A percentile compares a stretch with the other conserved stretches of the same genome.
These are phyloP conservation scores for Ophiostoma triangulosporum DNA, from an alignment of 2,329 filamentous ascomycete species.

Conservation along the genomic window DNA sequence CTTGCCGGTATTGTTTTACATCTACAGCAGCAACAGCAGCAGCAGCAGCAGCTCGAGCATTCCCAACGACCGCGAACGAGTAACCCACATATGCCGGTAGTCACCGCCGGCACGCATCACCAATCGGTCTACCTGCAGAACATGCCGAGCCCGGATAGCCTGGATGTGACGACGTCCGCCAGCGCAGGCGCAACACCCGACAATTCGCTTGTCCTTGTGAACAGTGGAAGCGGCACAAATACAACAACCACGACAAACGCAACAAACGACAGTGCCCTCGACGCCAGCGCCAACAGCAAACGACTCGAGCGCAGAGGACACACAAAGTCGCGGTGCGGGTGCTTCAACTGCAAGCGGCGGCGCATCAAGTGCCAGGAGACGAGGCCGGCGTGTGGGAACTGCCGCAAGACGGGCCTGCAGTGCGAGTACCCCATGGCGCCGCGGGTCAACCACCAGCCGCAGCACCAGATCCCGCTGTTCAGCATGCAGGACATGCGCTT, in stretches of 20 bases:
- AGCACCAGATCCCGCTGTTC: conserved; percentile 44
- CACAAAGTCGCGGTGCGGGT: conserved; percentile 51
- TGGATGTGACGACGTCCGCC: neutral
- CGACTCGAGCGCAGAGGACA: conserved; percentile 45
- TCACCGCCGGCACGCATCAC: neutral
- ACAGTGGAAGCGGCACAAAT: neutral
- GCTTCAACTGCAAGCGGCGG: conserved; percentile 53
- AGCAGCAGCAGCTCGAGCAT: neutral
- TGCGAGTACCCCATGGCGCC: conserved; percentile 47
- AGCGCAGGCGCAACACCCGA: neutral
- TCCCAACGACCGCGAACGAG: neutral
- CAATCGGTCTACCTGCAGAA: neutral
- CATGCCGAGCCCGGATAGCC: neutral
- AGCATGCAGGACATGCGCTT: conserved; percentile 52
- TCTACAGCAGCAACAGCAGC: neutral
- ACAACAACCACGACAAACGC: conserved; percentile 1
- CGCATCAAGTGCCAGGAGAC: conserved; percentile 58
- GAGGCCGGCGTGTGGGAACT: conserved; percentile 49
- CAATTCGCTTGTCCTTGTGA: neutral
- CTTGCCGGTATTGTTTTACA: neutral
- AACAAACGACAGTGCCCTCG: neutral
- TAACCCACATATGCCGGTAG: neutral
- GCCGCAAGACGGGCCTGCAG: conserved; percentile 44
- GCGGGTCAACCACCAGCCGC: conserved; percentile 41
- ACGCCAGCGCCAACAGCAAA: conserved; percentile 17